These are phyloP conservation scores for Peronospora tabacina DNA, from an alignment of 352 stramenopile genomes.

Conservation along the genomic window DNA sequence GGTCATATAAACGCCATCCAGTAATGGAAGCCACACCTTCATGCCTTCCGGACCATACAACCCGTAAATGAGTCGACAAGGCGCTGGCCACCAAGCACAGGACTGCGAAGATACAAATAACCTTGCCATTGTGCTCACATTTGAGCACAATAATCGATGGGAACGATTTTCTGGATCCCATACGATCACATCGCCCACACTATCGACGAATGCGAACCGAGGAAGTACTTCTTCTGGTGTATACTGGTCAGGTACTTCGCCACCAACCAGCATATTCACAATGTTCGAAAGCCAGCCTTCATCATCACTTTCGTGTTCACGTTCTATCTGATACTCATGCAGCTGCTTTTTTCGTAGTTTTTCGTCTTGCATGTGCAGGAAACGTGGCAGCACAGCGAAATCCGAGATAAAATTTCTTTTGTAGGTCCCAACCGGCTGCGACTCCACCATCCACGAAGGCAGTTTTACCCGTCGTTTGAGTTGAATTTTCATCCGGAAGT, in stretches of 20 bases:
- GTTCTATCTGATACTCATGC: slow-evolving; percentile 26
- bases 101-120: slow-evolving; percentile 37
- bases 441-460: slow-evolving; percentile 28
- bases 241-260: slow-evolving; percentile 67
- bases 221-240: slow-evolving; percentile 58
- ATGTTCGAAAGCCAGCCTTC: slow-evolving; percentile 56
- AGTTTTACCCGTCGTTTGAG: slow-evolving; percentile 45
- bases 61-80: slow-evolving; percentile 56
- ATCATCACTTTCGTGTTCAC: slow-evolving; percentile 40
- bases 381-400: slow-evolving; percentile 50
- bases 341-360: slow-evolving; percentile 30
- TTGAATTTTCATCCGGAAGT: slow-evolving; percentile 33
- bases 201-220: slow-evolving; percentile 53
- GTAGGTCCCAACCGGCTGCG: slow-evolving; percentile 11
- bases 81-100: slow-evolving; percentile 46
- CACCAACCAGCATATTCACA: slow-evolving; percentile 50
- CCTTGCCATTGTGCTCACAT: slow-evolving; percentile 55
- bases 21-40: slow-evolving; percentile 62
- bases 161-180: slow-evolving; percentile 72
- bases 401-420: slow-evolving; percentile 25
- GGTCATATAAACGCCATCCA: slow-evolving; percentile 68
- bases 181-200: slow-evolving; percentile 50
- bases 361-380: slow-evolving; percentile 45
- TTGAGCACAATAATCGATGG: slow-evolving; percentile 53
- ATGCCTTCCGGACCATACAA: slow-evolving; percentile 71